Evolutionary conservation across 2,329 filamentous ascomycete genomes (phyloP), one percentile per base, ranked within the genome.

Genomic region (Pyricularia pennisetigena): DNA sequence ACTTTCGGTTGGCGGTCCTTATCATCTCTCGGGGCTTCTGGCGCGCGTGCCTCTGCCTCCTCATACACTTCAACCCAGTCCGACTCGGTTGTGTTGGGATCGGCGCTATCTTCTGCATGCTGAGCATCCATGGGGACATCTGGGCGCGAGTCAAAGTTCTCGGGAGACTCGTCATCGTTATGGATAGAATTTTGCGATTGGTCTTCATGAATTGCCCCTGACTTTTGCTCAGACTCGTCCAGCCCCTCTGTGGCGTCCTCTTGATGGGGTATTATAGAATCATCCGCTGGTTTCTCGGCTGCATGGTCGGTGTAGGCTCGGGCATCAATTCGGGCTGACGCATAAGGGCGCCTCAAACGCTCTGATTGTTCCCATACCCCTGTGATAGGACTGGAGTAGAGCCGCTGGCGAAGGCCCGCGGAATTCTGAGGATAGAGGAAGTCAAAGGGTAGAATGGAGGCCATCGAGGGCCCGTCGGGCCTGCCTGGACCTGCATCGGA

Each of bases 391-490:
- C 57, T 70, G 1, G 72, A 72, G 10, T 71, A 72, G 65, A 76
- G 72, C 30, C 78, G 79, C 61, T 80, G 80, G 69, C 84, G 72
- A 5, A 83, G 75, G 16, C 79, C 75, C 14, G 80, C 68, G 12
- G 82, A 79, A 10, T 79, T 80, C 41, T 72, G 79, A 5, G 85
- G 85, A 67, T 86, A 86, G 9, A 87, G 75, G 68, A 87, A 87
- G 74, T 87, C 85, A 74, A 87, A 81, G 65, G 85, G 75, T 68
- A 85, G 82, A 9, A 79, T 73, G 4, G 84, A 85, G 30, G 83
- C 81, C 57, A 76, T 76, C 68, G 84, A 72, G 2, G 75, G 74
- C 70, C 75, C 71, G 64, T 10, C 71, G 71, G 59, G 24, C 26
- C 59, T 62, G 24, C 59, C 59, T 23, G 26, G 23, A 20, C 59